These are phyloP conservation scores for Trichomonascaceae sp. DNA, from an alignment of 1,139 yeast genomes.

Conservation along the genomic window DNA sequence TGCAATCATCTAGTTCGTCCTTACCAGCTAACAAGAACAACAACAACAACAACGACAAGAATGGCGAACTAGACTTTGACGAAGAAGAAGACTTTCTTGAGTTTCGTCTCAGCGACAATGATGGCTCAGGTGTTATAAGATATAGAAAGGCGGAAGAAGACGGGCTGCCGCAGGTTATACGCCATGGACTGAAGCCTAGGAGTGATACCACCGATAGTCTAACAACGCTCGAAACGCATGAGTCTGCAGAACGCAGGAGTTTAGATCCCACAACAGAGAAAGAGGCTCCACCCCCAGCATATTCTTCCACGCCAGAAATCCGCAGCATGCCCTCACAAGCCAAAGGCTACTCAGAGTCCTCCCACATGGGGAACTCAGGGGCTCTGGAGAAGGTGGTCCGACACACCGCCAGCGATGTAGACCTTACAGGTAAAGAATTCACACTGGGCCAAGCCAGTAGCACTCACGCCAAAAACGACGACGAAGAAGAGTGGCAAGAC, in stretches of 20 bases:
- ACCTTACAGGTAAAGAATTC: background rate
- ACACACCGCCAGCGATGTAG: constrained; percentile 2
- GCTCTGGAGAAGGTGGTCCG: constrained; percentile 6
- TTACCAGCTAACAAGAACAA: background rate
- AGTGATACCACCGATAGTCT: constrained; percentile 3
- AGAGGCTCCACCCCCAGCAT: background rate
- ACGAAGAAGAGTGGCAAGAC: constrained; percentile 35
- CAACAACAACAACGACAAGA: background rate
- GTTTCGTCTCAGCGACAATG: constrained; percentile 15
- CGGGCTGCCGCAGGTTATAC: constrained; percentile 9
- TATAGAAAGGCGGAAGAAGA: constrained; percentile 7
- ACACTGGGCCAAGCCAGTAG: background rate
- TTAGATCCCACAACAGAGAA: background rate
- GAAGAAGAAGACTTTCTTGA: constrained; percentile 19
- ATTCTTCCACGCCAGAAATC: no score
- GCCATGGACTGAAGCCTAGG: constrained; percentile 2
- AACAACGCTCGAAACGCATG: background rate
- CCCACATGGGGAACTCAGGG: constrained; percentile 8
- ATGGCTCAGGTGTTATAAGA: constrained; percentile 14
- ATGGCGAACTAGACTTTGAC: constrained; percentile 7
- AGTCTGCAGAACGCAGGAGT: background rate
- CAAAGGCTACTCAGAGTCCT: constrained; percentile 8
- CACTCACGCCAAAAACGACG: constrained; percentile 3
- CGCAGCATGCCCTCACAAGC: background rate
- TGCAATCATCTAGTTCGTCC: no score